Evolutionary conservation across 805 yeast species (phyloP).

Genomic region (Candida glaebosa): DNA sequence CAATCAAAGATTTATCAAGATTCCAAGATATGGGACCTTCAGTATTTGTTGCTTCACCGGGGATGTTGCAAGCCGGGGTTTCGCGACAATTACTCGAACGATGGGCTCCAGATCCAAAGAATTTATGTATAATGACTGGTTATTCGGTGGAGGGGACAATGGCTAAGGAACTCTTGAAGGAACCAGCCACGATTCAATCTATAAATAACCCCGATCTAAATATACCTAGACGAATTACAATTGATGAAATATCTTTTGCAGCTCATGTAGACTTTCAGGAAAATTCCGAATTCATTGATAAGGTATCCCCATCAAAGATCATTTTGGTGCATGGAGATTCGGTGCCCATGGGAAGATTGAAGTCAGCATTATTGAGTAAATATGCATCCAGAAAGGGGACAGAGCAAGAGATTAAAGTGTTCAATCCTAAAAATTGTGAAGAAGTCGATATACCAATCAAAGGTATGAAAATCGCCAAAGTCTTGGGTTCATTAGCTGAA

Average conservation of each 20-base stretch:
- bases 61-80: constrained; percentile 96
- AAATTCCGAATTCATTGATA: constrained; percentile 85
- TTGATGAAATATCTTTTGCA: constrained; percentile 97
- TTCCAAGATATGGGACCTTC: constrained; percentile 95
- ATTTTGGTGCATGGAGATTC: constrained; percentile 96
- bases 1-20: constrained; percentile 72
- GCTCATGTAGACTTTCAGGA: constrained; percentile 98
- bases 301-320: constrained; percentile 78
- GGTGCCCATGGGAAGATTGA: constrained; percentile 97
- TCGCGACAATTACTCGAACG: constrained; percentile 86
- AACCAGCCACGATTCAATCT: constrained; percentile 89
- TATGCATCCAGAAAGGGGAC: constrained; percentile 80
- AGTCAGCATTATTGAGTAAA: constrained; percentile 86
- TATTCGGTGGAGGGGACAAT: constrained; percentile 98
- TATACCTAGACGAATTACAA: constrained; percentile 80
- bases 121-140: constrained; percentile 86
- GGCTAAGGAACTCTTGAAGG: constrained; percentile 86
- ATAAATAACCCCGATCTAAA: constrained; percentile 72
- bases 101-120: constrained; percentile 97
- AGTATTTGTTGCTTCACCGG: constrained; percentile 95
- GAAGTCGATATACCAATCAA: constrained; percentile 72
- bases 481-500: constrained; percentile 52
- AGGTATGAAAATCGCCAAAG: constrained; percentile 80
- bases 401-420: constrained; percentile 84
- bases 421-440: constrained; percentile 89